phyloP scores from a whole-genome alignment of 805 yeast genomes.

The Yarrowia yakushimensis region DNA sequence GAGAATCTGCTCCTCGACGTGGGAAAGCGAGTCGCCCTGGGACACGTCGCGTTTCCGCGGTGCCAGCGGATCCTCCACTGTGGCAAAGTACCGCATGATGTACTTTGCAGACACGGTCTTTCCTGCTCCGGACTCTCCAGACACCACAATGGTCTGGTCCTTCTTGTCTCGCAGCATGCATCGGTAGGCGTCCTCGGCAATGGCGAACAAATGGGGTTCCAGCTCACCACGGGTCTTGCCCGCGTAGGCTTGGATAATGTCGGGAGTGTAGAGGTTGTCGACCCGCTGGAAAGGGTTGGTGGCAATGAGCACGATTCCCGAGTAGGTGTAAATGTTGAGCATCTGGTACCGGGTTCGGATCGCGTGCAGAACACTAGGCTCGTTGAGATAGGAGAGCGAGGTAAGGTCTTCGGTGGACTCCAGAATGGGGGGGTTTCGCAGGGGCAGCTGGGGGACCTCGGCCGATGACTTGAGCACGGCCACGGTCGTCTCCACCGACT shows the following conservation, averaged over 20 bases:
- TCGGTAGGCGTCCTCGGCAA: slow-evolving; percentile 95
- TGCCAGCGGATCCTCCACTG: slow-evolving; percentile 62
- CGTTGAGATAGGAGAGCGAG: slow-evolving; percentile 84
- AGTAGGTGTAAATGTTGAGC: slow-evolving; percentile 87
- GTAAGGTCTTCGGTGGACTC: slow-evolving; percentile 96
- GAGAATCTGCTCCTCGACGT: slow-evolving; percentile 87
- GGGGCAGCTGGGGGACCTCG: slow-evolving; percentile 56
- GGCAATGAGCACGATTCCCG: slow-evolving; percentile 95
- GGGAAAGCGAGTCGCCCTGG: slow-evolving; percentile 64
- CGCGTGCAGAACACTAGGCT: slow-evolving; percentile 94
- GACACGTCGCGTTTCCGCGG: slow-evolving; percentile 32
- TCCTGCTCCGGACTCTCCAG: slow-evolving; percentile 99
- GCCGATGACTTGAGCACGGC: slow-evolving; percentile 43
- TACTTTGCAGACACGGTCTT: slow-evolving; percentile 96
- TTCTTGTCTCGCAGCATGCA: slow-evolving; percentile 82
- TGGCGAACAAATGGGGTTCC: slow-evolving; percentile 95
- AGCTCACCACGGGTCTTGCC: slow-evolving; percentile 90
- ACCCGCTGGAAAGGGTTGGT: slow-evolving; percentile 92
- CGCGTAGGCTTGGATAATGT: slow-evolving; percentile 90
- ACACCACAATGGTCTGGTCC: slow-evolving; percentile 93
- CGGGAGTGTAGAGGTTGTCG: slow-evolving; percentile 86
- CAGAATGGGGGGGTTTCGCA: slow-evolving; percentile 85
- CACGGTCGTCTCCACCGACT: slow-evolving; percentile 31
- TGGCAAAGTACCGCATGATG: slow-evolving; percentile 95
- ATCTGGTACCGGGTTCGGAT: slow-evolving; percentile 85